Evolutionary conservation across 1,284 basidiomycete species (phyloP).

Genomic region (Fomitopsis palustris): DNA sequence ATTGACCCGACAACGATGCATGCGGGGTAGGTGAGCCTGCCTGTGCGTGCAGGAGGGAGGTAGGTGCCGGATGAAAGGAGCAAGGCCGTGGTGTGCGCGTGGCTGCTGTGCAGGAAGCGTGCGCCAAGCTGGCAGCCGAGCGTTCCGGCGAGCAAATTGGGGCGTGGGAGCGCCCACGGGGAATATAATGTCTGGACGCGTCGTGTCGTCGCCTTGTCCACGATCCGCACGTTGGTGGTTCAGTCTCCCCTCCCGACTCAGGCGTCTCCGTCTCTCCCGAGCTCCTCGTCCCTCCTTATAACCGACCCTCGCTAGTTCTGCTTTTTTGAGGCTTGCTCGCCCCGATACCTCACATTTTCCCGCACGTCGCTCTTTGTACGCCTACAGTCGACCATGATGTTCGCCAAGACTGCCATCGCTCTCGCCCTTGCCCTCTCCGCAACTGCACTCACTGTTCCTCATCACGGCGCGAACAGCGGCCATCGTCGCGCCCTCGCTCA

Average conservation of each 20-base stretch:
- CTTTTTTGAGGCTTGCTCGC: conserved; percentile 8
- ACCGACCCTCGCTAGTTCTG: conserved; percentile 15
- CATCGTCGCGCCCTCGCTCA: conserved; percentile 31
- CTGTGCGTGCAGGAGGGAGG: neutral
- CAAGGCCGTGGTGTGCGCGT: neutral
- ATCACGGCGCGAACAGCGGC: conserved; percentile 31
- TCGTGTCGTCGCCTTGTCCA: neutral
- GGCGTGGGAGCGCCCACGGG: conserved; percentile 8
- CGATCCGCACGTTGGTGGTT: conserved; percentile 6
- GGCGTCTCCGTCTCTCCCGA: conserved; percentile 9
- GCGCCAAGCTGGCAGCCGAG: neutral
- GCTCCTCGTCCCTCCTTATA: conserved; percentile 18
- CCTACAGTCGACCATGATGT: conserved; percentile 37
- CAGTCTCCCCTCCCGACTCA: conserved; percentile 5
- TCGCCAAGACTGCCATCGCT: conserved; percentile 42
- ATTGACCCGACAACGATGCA: neutral
- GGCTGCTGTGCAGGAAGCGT: neutral
- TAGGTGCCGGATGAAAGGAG: neutral
- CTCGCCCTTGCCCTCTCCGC: conserved; percentile 42
- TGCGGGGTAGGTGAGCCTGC: neutral
- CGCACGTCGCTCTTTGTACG: conserved; percentile 14
- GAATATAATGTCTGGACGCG: neutral
- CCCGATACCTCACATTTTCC: conserved; percentile 14
- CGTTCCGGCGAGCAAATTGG: neutral
- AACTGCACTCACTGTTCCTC: conserved; percentile 44